Base-by-base conservation (phyloP, 2,329 filamentous ascomycete genomes). In the Chrysoporthe cubensis region DNA sequence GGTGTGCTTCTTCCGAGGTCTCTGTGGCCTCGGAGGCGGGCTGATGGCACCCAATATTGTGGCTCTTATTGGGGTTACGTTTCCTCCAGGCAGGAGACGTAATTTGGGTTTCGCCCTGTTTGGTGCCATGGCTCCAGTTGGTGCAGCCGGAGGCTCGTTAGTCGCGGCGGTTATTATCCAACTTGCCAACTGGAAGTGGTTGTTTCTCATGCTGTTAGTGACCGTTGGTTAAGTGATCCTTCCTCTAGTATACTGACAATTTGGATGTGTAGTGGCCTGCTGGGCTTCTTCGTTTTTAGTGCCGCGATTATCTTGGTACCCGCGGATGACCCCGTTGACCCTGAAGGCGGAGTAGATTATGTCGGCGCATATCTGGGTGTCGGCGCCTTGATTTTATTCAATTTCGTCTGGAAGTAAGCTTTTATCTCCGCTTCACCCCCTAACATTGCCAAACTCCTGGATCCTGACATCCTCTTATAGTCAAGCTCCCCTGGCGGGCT, bases 361-460 rank as follows among this genome's bases (percentile, higher is more conserved):
- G 16, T 58, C 8, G 66, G 62, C 8, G 43, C 37, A 16, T 64
- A 21, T 16, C 52, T 77, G 1, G 86, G 86, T 2, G 80, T 88
- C 32, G 76, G 78, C 0, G 84, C 81, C 0, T 76, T 88, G 58
- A 78, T 87, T 0, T 75, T 88, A 5, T 78, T 88, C 74, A 88
- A 88, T 72, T 83, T 88, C 67, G 83, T 85, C 2, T 87, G 85
- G 81, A 88, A 88, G 46, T 50, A 42, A 62, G 26, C 5, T 18
- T 56, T 14, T 26, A n/a, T n/a, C 11, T 48, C 37, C 6, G 9
- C 9, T 40, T 9, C 37, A 40, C 37, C 6, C 37, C 37, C 37
- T 9, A 40, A 1, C 9, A 40, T 40, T 6, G 9, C 37, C 37
- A 1, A 40, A 40, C 37, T 40, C 5, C 37, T 40, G 37, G 37